Base-by-base conservation (phyloP, 1,139 yeast species). In the Geotrichum histeridarum region DNA sequence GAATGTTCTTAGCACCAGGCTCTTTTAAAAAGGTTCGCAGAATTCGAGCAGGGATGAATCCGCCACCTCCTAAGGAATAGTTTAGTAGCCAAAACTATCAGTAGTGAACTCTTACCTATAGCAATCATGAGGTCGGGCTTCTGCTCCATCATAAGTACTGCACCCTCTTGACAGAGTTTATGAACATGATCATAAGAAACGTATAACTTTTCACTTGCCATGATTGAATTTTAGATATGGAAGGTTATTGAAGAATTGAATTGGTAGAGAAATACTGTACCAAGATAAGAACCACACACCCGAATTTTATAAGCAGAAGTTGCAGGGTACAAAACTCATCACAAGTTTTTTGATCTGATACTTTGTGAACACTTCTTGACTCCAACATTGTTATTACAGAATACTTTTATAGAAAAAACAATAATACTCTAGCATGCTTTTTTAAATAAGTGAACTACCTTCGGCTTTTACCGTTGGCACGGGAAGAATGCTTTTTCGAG, bases 31-130 rank as follows among this genome's bases (percentile, higher is more conserved):
- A 91, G 0, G 97, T 84, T 70, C 98, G 81, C 64, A 91, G 80
- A 74, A 91, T 91, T 69, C 98, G 82, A 32, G 97, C 96, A 15
- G 98, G 98, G 59, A 91, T 91, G 72, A 91, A 86, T 4, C 98
- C 98, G 64, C 98, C 96, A 59, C 96, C 96, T 66, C 86, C 44
- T 41, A 15, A n/a, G 8, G 31, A 8, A 15, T 8, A 2, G 11
- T 38, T 38, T 38, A 38, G 15, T 4, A 9, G 27, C 17, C n/a
- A 17, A 17, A 18, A 18, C 31, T 6, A 22, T 17, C 7, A 17
- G 8, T 9, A 41, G 14, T 30, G 30, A 17, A 18, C 44, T 80
- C 65, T 91, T 88, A 63, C 97, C 97, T 59, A 22, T 22, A 22
- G 27, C 27, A 22, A 91, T 84, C 72, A 91, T 89, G 61, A 89